Conservation (phyloP, 2,329 filamentous ascomycete genomes). For the Fusarium sp. region DNA sequence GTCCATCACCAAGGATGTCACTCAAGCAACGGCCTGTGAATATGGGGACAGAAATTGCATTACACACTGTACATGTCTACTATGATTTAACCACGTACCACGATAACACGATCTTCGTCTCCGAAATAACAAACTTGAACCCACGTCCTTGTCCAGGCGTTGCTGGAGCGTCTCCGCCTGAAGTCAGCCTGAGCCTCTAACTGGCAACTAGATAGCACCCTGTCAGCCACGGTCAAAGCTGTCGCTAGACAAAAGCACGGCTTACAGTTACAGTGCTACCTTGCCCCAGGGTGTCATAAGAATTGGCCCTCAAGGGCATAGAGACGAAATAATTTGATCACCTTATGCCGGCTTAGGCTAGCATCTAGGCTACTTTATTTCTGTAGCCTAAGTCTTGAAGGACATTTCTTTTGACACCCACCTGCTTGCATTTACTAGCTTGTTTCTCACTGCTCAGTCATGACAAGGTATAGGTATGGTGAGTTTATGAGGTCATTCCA, state of each 20-base stretch:
- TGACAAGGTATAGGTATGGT: conserved; percentile 2
- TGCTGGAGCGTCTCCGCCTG: conserved; percentile 34
- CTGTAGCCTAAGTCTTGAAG: too few species aligned
- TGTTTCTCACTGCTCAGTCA: conserved; percentile 21
- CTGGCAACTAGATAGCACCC: conserved; percentile 4
- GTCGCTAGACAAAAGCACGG: conserved; percentile 16
- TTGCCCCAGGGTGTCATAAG: too few species aligned
- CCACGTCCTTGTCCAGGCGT: conserved; percentile 9
- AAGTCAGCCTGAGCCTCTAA: conserved; percentile 38
- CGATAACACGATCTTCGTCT: conserved; percentile 1
- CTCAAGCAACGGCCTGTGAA: conserved; percentile 17
- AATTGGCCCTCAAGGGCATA: too few species aligned
- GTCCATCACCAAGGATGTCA: conserved; percentile 27
- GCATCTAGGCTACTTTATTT: too few species aligned
- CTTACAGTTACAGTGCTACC: conserved; percentile 14
- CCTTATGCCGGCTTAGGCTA: too few species aligned
- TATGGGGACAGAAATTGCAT: conserved; percentile 11
- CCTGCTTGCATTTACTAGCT: conserved; percentile 2
- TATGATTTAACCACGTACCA: not conserved
- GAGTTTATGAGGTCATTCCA: conserved; percentile 38
- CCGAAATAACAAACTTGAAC: conserved; percentile 12
- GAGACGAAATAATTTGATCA: too few species aligned
- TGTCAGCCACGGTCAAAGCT: conserved; percentile 28
- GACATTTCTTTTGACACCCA: too few species aligned
- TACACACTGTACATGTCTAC: not conserved